Evolutionary conservation across 148 eudicot species (phyloP).

Genomic region (Chenopodium berlandieri): DNA sequence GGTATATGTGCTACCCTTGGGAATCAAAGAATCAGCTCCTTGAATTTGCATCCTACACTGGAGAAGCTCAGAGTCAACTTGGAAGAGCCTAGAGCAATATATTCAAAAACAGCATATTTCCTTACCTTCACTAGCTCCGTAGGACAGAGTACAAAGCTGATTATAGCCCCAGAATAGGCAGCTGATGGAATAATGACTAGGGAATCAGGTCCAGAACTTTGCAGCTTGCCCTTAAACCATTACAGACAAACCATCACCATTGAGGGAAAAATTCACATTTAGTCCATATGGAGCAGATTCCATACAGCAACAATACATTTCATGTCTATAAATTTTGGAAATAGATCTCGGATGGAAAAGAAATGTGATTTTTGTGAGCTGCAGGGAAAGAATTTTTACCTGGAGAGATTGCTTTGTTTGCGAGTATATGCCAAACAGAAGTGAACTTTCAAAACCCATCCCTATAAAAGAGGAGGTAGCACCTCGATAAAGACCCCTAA

Average conservation of each 20-base stretch:
- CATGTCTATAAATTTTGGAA: background rate
- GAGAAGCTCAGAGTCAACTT: constrained; percentile 42
- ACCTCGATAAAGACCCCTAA: constrained; percentile 92
- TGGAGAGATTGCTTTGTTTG: constrained; percentile 73
- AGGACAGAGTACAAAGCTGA: constrained; percentile 79
- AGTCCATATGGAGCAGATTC: background rate
- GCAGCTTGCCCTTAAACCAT: constrained; percentile 50
- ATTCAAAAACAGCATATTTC: constrained; percentile 8
- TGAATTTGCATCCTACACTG: constrained; percentile 99
- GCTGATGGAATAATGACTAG: constrained; percentile 75
- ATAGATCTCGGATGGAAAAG: background rate
- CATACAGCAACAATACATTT: background rate
- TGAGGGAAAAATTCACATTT: background rate
- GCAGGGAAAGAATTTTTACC: constrained; percentile 34
- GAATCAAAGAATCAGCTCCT: constrained; percentile 75
- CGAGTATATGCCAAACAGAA: constrained; percentile 83
- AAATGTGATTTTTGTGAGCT: background rate
- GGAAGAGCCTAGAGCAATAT: constrained; percentile 2
- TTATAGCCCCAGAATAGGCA: constrained; percentile 66
- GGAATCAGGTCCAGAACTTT: constrained; percentile 58
- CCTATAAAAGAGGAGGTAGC: constrained; percentile 89
- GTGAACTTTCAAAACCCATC: constrained; percentile 90
- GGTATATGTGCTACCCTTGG: constrained; percentile 48
- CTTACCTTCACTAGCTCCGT: constrained; percentile 83
- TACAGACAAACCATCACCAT: constrained; percentile 9